Base-by-base conservation (phyloP, 106 monocot species). In the Platanthera guangdongensis region DNA sequence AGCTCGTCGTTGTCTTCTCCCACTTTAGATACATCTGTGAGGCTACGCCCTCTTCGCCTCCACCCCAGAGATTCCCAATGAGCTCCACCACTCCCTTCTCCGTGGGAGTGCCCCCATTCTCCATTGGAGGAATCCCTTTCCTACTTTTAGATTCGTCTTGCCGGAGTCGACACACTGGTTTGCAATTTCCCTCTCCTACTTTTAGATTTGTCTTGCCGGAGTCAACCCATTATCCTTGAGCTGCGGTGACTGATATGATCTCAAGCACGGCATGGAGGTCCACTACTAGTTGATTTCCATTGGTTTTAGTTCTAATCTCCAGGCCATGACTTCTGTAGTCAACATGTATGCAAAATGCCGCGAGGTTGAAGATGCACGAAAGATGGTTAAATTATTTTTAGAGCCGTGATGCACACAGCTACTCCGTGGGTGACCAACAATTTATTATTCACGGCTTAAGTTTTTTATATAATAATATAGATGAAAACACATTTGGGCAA, bases 281-380 rank as follows among this genome's bases (percentile, higher is more conserved):
- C 95, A 95, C 63, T 65, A 81, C n/a, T 90, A 87, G 83, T 55
- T 92, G 50, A 9, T 88, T 12, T 25, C 75, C 0, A 54, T 73
- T 74, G 95, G 95, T 30, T 83, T 85, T 52, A 47, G 45, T 8
- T 76, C 77, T 50, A 73, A 93, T 46, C 64, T 86, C 19, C 82
- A 85, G 48, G 81, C 90, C 25, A 82, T 85, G 86, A 92, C 92
- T 49, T 81, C 88, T 0, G 85, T 90, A 6, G 67, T 84, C 50
- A 92, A 85, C 75, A 83, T 95, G 92, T 92, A 92, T 51, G 85
- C 82, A 4, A 95, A 95, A 47, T 95, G 92, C 57, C 15, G 85
- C 46, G 19, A 25, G 13, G 60, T 89, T 8, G 79, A 68, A 5
- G 88, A 87, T 5, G 90, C 86, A 0, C 53, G 76, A 32, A 85